These are phyloP conservation scores for Protea cynaroides DNA, from an alignment of 164 flowering plant genomes.

Conservation along the genomic window DNA sequence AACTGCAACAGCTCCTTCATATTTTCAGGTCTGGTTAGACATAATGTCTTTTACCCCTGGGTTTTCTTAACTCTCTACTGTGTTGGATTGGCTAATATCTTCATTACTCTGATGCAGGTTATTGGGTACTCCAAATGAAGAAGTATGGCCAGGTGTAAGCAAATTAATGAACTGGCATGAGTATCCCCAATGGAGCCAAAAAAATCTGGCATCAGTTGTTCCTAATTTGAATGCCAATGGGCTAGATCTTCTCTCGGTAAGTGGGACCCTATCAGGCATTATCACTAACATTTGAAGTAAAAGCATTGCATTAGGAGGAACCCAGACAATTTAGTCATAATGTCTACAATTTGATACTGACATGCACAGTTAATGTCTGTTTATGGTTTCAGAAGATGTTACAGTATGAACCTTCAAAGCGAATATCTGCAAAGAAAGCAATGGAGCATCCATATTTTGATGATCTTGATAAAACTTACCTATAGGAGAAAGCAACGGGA, in stretches of 20 bases:
- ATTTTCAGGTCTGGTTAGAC: conserved; percentile 70
- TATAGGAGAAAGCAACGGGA: conserved; percentile 15
- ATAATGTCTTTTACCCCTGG: too few relatives aligned
- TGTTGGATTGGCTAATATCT: too few relatives aligned
- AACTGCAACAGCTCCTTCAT: conserved; percentile 85
- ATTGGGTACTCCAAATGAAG: conserved; percentile 84
- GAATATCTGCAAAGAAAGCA: conserved; percentile 84
- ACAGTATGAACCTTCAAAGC: conserved; percentile 61
- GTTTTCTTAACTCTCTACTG: too few relatives aligned
- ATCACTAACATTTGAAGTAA: too few relatives aligned
- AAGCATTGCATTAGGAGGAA: too few relatives aligned
- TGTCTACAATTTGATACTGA: too few relatives aligned
- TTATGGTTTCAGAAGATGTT: conserved; percentile 58
- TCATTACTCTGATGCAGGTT: conserved; percentile 31
- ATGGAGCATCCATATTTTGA: conserved; percentile 84
- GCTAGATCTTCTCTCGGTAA: conserved; percentile 59
- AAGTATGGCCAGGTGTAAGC: conserved; percentile 86
- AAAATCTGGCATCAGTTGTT: conserved; percentile 55
- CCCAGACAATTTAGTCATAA: too few relatives aligned
- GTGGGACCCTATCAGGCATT: too few relatives aligned
- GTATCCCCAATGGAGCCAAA: conserved; percentile 80
- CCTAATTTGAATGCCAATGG: conserved; percentile 61
- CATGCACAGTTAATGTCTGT: too few relatives aligned
- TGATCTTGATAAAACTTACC: conserved; percentile 48
- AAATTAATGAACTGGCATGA: conserved; percentile 81